These are phyloP conservation scores for Stemphylium beticola DNA, from an alignment of 2,329 filamentous ascomycete genomes.

Conservation along the genomic window DNA sequence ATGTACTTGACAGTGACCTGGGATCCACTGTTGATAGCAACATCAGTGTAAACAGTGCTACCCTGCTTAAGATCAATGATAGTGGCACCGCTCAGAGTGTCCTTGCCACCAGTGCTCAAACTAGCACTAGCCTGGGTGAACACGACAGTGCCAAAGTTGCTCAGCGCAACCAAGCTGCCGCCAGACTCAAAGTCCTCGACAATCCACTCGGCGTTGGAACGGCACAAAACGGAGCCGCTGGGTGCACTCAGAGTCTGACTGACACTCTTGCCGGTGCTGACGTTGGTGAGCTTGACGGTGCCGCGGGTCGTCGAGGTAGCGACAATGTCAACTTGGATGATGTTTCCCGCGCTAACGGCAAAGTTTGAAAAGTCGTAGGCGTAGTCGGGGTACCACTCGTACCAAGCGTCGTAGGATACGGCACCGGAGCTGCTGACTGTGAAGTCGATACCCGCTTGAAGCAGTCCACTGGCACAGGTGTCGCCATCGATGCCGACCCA, in stretches of 20 bases:
- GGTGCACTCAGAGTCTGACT: slow-evolving; percentile 55
- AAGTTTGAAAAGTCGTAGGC: slow-evolving; percentile 60
- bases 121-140: neutral
- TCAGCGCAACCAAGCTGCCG: neutral
- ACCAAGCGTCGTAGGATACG: slow-evolving; percentile 63
- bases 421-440: slow-evolving; percentile 43
- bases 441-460: slow-evolving; percentile 66
- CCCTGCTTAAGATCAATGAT: slow-evolving; percentile 5
- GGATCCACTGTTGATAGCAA: slow-evolving; percentile 4
- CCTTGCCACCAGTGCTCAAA: neutral
- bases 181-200: neutral
- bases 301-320: slow-evolving; percentile 53
- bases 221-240: slow-evolving; percentile 15
- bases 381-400: slow-evolving; percentile 66
- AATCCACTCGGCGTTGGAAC: slow-evolving; percentile 66
- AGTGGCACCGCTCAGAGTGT: neutral
- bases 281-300: slow-evolving; percentile 59
- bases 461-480: slow-evolving; percentile 60
- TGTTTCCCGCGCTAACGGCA: slow-evolving; percentile 54
- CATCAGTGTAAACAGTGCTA: slow-evolving; percentile 4
- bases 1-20: slow-evolving; percentile 7
- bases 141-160: slow-evolving; percentile 1
- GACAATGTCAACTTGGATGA: slow-evolving; percentile 51
- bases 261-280: slow-evolving; percentile 59
- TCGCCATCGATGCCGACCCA: slow-evolving; percentile 70